phyloP scores from a whole-genome alignment of 495 filamentous ascomycete genomes.

The Ascobolus immersus region DNA sequence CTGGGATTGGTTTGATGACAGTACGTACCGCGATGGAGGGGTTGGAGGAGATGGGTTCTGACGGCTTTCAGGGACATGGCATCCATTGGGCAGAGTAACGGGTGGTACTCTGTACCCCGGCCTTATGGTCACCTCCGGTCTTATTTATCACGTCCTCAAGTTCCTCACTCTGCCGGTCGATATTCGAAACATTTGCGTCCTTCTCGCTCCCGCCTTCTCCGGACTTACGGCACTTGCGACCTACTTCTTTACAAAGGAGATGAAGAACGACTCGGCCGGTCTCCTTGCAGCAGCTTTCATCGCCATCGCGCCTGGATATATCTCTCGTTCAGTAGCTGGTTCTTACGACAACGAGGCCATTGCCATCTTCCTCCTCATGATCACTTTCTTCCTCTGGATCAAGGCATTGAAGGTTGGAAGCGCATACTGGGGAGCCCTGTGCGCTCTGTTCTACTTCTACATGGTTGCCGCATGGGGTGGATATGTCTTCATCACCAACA shows the following conservation, averaged over 20 bases:
- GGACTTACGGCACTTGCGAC: conserved; percentile 81
- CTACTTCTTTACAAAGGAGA: conserved; percentile 91
- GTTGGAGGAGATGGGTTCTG: conserved; percentile 9
- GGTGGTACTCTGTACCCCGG: conserved; percentile 96
- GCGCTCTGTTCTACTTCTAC: conserved; percentile 95
- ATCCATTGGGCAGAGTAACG: conserved; percentile 93
- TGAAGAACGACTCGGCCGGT: conserved; percentile 81
- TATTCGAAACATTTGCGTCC: conserved; percentile 94
- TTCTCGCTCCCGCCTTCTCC: conserved; percentile 87
- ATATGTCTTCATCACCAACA: conserved; percentile 98
- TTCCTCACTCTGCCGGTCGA: conserved; percentile 85
- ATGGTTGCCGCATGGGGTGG: conserved; percentile 99
- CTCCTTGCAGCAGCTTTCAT: conserved; percentile 88
- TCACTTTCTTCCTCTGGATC: conserved; percentile 98
- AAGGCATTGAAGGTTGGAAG: conserved; percentile 91
- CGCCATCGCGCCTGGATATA: conserved; percentile 94
- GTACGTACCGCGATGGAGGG: conserved; percentile 23
- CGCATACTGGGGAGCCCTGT: conserved; percentile 81
- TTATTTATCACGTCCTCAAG: conserved; percentile 82
- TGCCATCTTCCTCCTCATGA: conserved; percentile 93
- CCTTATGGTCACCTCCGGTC: conserved; percentile 95
- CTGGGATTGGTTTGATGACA: conserved; percentile 99
- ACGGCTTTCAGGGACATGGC: conserved; percentile 58
- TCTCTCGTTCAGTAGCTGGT: conserved; percentile 88
- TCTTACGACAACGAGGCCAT: conserved; percentile 99